Conservation (phyloP, 2,329 filamentous ascomycete species). For the Hymenotorrendiella dingleyae region DNA sequence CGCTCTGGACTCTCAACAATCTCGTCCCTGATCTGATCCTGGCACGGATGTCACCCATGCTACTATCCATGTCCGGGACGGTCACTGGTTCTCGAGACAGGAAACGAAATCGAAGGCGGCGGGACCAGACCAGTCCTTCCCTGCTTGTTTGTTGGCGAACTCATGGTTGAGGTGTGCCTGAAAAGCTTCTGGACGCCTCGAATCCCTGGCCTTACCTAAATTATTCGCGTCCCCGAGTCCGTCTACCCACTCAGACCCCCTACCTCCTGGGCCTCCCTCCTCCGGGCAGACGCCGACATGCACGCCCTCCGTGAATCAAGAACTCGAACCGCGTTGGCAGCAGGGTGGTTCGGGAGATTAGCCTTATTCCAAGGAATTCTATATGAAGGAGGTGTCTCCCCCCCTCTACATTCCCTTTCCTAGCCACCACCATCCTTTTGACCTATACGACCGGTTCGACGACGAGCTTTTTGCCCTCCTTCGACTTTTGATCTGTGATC, state of each 20-base stretch:
- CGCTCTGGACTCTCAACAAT: constrained; percentile 1
- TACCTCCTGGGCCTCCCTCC: not conserved
- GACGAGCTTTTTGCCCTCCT: constrained; percentile 19
- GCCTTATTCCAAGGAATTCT: constrained; percentile 3
- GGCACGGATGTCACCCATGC: too few species aligned
- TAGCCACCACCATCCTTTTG: constrained; percentile 20
- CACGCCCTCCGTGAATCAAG: not conserved
- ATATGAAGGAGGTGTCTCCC: constrained; percentile 6
- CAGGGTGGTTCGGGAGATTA: too few species aligned
- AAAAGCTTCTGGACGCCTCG: too few species aligned
- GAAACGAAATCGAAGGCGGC: not conserved
- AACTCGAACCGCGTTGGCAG: too few species aligned
- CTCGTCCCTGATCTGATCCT: not conserved
- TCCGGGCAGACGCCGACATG: constrained; percentile 2
- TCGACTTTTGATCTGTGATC: constrained; percentile 26
- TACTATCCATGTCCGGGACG: too few species aligned
- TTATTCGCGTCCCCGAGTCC: not conserved
- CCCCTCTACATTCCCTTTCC: not conserved
- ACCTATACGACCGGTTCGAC: constrained; percentile 6
- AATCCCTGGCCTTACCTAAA: too few species aligned
- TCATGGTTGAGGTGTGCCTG: too few species aligned
- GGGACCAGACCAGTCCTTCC: not conserved
- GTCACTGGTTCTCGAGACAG: constrained; percentile 1
- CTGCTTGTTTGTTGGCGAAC: not conserved
- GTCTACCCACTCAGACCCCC: too few species aligned